These are phyloP conservation scores for Pistacia atlantica DNA, from an alignment of 345 rosid genomes.

Conservation along the genomic window DNA sequence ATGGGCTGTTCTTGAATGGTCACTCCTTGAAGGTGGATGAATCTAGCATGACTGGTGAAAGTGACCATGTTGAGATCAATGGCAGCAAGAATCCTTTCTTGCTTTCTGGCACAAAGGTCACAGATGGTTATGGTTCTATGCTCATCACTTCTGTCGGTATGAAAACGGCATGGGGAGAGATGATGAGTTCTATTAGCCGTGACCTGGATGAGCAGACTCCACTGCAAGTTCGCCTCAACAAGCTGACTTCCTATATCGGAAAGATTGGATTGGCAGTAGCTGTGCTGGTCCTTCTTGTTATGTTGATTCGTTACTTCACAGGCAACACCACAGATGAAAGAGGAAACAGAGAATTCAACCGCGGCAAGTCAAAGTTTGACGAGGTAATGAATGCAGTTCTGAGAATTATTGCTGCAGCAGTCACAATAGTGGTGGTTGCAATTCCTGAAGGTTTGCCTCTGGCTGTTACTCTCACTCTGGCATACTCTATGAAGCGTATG, in stretches of 20 bases:
- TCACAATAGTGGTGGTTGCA: slow-evolving; percentile 36
- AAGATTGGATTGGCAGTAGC: slow-evolving; percentile 36
- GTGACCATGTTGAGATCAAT: not conserved
- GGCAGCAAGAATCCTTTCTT: slow-evolving; percentile 19
- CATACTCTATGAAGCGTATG: slow-evolving; percentile 51
- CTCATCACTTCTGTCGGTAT: slow-evolving; percentile 43
- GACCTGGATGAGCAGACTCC: slow-evolving; percentile 48
- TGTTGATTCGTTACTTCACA: slow-evolving; percentile 27
- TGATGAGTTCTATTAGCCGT: slow-evolving; percentile 39
- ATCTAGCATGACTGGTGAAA: slow-evolving; percentile 17
- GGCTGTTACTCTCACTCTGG: slow-evolving; percentile 40
- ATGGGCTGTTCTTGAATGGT: slow-evolving; percentile 20
- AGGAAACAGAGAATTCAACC: slow-evolving; percentile 17
- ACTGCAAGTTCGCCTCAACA: slow-evolving; percentile 46
- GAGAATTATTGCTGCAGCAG: slow-evolving; percentile 32
- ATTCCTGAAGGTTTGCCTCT: slow-evolving; percentile 48
- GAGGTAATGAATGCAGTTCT: slow-evolving; percentile 21
- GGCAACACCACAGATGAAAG: slow-evolving; percentile 31
- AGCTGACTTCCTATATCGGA: slow-evolving; percentile 36
- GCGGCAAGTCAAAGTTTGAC: slow-evolving; percentile 21
- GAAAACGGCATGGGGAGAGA: slow-evolving; percentile 52
- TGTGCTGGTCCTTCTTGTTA: slow-evolving; percentile 12
- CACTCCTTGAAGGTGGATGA: slow-evolving; percentile 16
- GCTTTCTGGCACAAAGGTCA: slow-evolving; percentile 47
- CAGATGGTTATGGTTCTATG: slow-evolving; percentile 45